Percentiles rank a stretch among this genome's conserved stretches.
Conservation (phyloP, 2,329 filamentous ascomycete species). For the Beauveria pseudobassiana region DNA sequence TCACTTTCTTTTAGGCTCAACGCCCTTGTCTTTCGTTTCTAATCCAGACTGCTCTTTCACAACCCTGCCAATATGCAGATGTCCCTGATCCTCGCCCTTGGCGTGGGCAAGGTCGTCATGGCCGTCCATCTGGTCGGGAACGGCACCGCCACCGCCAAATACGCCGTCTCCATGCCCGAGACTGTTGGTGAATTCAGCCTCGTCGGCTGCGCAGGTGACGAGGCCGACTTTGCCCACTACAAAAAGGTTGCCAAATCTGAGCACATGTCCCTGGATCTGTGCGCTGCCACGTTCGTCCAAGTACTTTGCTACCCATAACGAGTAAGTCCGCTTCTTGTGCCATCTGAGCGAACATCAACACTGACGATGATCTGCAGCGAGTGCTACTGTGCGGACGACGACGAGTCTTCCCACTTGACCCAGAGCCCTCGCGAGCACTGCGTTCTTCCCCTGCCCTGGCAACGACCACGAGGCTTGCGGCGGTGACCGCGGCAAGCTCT, state of each 20-base stretch:
- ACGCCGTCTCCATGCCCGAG: neutral
- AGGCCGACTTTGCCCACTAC: constrained; percentile 22
- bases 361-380: constrained; percentile 9
- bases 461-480: constrained; percentile 13
- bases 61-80: constrained; percentile 22
- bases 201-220: constrained; percentile 22
- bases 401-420: constrained; percentile 11
- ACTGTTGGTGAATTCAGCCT: constrained; percentile 7
- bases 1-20: constrained; percentile 21
- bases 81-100: constrained; percentile 22
- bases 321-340: constrained; percentile 14
- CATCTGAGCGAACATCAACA: neutral
- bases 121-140: constrained; percentile 16
- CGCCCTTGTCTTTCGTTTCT: constrained; percentile 20
- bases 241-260: constrained; percentile 8
- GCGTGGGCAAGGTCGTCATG: constrained; percentile 23
- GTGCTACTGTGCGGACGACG: constrained; percentile 19
- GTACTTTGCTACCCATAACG: constrained; percentile 20
- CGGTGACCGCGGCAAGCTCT: constrained; percentile 2
- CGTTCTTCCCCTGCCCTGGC: constrained; percentile 15
- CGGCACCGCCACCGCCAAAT: neutral
- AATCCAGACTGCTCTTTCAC: neutral
- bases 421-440: constrained; percentile 12
- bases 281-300: constrained; percentile 17
- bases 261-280: constrained; percentile 19